A percentile compares a stretch with the other conserved stretches of the same genome.
Conservation (phyloP, 2,329 filamentous ascomycete genomes). For the Chrysoporthe cubensis region DNA sequence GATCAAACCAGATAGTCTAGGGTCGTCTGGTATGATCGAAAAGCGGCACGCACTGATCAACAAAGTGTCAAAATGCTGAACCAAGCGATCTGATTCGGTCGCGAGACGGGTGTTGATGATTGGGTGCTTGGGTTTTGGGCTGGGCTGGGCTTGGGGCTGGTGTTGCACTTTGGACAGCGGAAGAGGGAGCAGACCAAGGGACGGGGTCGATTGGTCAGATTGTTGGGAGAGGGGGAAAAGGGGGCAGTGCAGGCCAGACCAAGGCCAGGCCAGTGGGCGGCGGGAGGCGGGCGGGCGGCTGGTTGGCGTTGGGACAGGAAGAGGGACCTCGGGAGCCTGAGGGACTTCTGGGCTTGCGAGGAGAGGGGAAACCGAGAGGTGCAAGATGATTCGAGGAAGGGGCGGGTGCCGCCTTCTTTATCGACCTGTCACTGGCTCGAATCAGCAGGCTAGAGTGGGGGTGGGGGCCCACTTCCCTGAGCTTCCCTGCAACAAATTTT, state of each 20-base stretch:
- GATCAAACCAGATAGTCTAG: background rate
- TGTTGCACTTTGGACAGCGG: background rate
- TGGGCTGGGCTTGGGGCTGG: background rate
- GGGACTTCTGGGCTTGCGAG: background rate
- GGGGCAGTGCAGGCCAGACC: background rate
- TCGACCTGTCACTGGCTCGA: slow-evolving; percentile 27
- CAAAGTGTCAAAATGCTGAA: slow-evolving; percentile 1
- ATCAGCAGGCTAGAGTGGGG: slow-evolving; percentile 19
- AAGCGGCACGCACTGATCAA: slow-evolving; percentile 8
- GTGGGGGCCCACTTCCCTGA: slow-evolving; percentile 4
- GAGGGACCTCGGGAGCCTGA: slow-evolving; percentile 4
- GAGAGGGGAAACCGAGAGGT: slow-evolving; percentile 7
- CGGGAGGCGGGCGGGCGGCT: too few relatives aligned
- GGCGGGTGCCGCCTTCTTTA: slow-evolving; percentile 27
- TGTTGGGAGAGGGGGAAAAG: background rate
- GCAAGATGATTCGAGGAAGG: slow-evolving; percentile 30
- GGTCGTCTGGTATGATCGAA: background rate
- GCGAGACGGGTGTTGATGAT: slow-evolving; percentile 6
- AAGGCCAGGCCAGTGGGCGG: background rate
- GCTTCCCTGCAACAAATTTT: slow-evolving; percentile 1
- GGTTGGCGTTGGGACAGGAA: slow-evolving; percentile 1
- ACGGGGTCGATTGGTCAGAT: slow-evolving; percentile 2
- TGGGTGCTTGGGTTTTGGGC: background rate
- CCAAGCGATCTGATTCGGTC: slow-evolving; percentile 10
- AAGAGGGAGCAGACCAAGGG: background rate